A percentile compares a stretch with the other conserved stretches of the same genome.
phyloP scores from a whole-genome alignment of 495 filamentous ascomycete species.

The Collariella sp. region DNA sequence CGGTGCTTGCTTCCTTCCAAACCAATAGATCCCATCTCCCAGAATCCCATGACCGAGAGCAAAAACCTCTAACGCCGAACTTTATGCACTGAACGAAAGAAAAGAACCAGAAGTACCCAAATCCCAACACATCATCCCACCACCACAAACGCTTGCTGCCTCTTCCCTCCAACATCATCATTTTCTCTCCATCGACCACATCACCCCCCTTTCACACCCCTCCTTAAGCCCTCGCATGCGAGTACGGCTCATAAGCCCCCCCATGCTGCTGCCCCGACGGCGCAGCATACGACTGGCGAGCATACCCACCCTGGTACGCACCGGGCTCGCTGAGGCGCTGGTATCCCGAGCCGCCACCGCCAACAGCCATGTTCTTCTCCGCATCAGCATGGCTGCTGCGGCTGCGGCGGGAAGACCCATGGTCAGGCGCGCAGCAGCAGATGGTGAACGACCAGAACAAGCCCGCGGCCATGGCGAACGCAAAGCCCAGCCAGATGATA shows the following conservation, averaged over 20 bases:
- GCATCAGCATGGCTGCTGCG: constrained; percentile 10
- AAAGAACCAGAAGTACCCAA: neutral
- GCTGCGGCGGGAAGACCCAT: constrained; percentile 20
- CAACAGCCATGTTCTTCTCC: constrained; percentile 45
- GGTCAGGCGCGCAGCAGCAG: constrained; percentile 69
- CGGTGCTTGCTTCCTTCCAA: neutral
- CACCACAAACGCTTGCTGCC: neutral
- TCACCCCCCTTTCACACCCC: neutral
- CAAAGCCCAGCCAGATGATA: constrained; percentile 68
- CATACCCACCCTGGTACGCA: constrained; percentile 22
- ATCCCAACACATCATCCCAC: neutral
- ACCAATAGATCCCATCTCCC: neutral
- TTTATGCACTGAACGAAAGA: constrained; percentile 11
- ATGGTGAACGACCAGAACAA: constrained; percentile 85
- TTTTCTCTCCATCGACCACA: neutral
- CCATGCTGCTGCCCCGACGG: constrained; percentile 18
- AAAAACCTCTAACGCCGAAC: constrained; percentile 13
- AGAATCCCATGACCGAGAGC: neutral
- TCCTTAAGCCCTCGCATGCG: constrained; percentile 36
- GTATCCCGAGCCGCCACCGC: constrained; percentile 33
- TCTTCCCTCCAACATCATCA: neutral
- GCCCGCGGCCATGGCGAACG: constrained; percentile 59
- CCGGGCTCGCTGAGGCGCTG: constrained; percentile 35
- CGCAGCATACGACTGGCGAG: constrained; percentile 26
- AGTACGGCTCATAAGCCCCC: constrained; percentile 48